These are phyloP conservation scores for Auriscalpium orientale DNA, from an alignment of 768 basidiomycete genomes.

Conservation along the genomic window DNA sequence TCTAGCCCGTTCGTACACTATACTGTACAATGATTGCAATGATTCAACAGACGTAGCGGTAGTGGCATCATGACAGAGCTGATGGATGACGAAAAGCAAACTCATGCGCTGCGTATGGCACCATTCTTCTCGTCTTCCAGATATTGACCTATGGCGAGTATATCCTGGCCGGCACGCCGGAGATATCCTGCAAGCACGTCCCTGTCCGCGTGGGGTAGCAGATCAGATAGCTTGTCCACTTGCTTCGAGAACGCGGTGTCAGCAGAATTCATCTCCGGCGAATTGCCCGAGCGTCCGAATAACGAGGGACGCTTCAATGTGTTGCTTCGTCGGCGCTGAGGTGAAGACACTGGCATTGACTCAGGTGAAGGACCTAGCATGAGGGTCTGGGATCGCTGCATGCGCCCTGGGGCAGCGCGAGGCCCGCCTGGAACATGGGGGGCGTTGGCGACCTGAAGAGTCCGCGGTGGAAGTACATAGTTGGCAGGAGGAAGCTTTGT, in stretches of 20 bases:
- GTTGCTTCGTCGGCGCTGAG: slow-evolving; percentile 10
- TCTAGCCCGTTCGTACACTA: too few relatives aligned
- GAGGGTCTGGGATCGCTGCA: slow-evolving; percentile 62
- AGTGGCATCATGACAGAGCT: not conserved
- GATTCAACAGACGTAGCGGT: too few relatives aligned
- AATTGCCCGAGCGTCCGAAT: slow-evolving; percentile 18
- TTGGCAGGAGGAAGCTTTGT: slow-evolving; percentile 29
- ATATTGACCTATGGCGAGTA: slow-evolving; percentile 81
- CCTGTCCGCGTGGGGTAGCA: slow-evolving; percentile 69
- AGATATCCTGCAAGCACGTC: slow-evolving; percentile 63
- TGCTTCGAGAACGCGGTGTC: slow-evolving; percentile 55
- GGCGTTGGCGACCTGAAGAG: slow-evolving; percentile 24
- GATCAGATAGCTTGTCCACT: slow-evolving; percentile 61
- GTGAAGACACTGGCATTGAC: slow-evolving; percentile 31
- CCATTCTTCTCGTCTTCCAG: slow-evolving; percentile 81
- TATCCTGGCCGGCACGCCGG: slow-evolving; percentile 68
- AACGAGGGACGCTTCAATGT: slow-evolving; percentile 23
- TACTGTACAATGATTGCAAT: too few relatives aligned
- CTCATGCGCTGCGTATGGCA: slow-evolving; percentile 33
- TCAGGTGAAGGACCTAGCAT: slow-evolving; percentile 32
- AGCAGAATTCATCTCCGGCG: not conserved
- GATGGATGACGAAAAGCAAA: slow-evolving; percentile 5
- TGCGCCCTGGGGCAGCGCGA: slow-evolving; percentile 53
- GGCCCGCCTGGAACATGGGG: slow-evolving; percentile 70
- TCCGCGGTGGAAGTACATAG: slow-evolving; percentile 26